A percentile compares a stretch with the other conserved stretches of the same genome.
These are phyloP conservation scores for Silene vulgaris DNA, from an alignment of 179 eudicot species.

Conservation along the genomic window DNA sequence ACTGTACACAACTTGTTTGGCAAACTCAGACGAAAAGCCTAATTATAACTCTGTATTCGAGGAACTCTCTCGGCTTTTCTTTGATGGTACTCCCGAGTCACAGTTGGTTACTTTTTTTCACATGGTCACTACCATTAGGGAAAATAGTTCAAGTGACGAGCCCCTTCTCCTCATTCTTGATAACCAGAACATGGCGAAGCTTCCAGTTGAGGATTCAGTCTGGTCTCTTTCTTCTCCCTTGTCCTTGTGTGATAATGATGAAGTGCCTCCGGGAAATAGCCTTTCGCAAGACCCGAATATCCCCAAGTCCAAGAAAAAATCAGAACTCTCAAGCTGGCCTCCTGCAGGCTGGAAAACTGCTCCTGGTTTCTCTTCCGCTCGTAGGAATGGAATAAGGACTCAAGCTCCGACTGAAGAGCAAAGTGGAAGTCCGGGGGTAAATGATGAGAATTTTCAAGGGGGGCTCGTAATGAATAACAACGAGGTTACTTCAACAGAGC, in stretches of 20 bases:
- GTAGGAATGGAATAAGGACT: slow-evolving; percentile 18
- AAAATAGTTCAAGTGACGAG: slow-evolving; percentile 76
- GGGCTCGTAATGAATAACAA: slow-evolving; percentile 13
- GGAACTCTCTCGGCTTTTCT: slow-evolving; percentile 74
- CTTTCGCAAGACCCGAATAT: slow-evolving; percentile 30
- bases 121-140: slow-evolving; percentile 78
- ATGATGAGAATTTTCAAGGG: slow-evolving; percentile 15
- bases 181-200: slow-evolving; percentile 74
- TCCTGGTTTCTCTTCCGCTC: slow-evolving; percentile 51
- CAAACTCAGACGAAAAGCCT: slow-evolving; percentile 33
- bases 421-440: slow-evolving; percentile 13
- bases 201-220: slow-evolving; percentile 56
- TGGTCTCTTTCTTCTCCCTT: slow-evolving; percentile 59
- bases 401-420: slow-evolving; percentile 24
- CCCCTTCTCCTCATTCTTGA: slow-evolving; percentile 59
- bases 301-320: slow-evolving; percentile 30
- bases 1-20: slow-evolving; percentile 48
- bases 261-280: slow-evolving; percentile 19
- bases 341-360: slow-evolving; percentile 84
- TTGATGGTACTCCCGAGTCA: slow-evolving; percentile 55
- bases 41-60: slow-evolving; percentile 64
- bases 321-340: slow-evolving; percentile 65
- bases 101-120: slow-evolving; percentile 88
- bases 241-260: slow-evolving; percentile 30
- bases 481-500: slow-evolving; percentile 21